Conservation (phyloP, 2,329 filamentous ascomycete genomes). For the Emergomyces orientalis region DNA sequence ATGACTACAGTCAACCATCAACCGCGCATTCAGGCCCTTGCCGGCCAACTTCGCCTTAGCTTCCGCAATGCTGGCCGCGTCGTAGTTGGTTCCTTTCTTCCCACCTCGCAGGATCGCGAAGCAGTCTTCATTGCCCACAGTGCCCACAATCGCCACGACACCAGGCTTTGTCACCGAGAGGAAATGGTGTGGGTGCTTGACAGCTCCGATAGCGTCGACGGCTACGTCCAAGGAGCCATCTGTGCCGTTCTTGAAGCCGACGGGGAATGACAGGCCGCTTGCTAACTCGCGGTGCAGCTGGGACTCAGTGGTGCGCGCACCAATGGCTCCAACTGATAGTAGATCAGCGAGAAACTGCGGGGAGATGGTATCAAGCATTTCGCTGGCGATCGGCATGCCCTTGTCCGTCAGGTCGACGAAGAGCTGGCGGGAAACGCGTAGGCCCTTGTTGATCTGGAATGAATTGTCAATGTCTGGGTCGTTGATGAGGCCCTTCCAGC, state of each 20-base stretch:
- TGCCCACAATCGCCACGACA: slow-evolving; percentile 88
- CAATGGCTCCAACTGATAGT: slow-evolving; percentile 83
- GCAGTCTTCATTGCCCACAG: slow-evolving; percentile 89
- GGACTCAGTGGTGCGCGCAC: slow-evolving; percentile 91
- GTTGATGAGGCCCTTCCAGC: slow-evolving; percentile 98
- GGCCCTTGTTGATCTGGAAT: slow-evolving; percentile 98
- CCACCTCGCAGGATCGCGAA: slow-evolving; percentile 93
- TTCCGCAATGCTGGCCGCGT: slow-evolving; percentile 70
- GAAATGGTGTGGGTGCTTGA: slow-evolving; percentile 89
- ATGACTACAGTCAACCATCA: slow-evolving; percentile 98
- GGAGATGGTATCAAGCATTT: slow-evolving; percentile 97
- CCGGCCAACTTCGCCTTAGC: slow-evolving; percentile 70
- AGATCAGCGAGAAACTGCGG: slow-evolving; percentile 93
- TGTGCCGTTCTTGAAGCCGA: slow-evolving; percentile 99
- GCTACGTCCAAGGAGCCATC: slow-evolving; percentile 83
- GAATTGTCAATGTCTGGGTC: slow-evolving; percentile 97
- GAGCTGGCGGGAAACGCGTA: slow-evolving; percentile 75
- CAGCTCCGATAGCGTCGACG: slow-evolving; percentile 90
- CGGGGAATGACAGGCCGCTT: slow-evolving; percentile 88
- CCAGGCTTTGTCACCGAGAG: slow-evolving; percentile 95
- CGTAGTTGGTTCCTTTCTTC: slow-evolving; percentile 89
- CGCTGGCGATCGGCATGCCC: slow-evolving; percentile 92
- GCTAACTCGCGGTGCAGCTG: slow-evolving; percentile 93
- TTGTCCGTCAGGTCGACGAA: slow-evolving; percentile 85
- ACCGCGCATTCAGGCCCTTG: slow-evolving; percentile 61